phyloP scores from a whole-genome alignment of 257 asterid species.

The Perilla frutescens region DNA sequence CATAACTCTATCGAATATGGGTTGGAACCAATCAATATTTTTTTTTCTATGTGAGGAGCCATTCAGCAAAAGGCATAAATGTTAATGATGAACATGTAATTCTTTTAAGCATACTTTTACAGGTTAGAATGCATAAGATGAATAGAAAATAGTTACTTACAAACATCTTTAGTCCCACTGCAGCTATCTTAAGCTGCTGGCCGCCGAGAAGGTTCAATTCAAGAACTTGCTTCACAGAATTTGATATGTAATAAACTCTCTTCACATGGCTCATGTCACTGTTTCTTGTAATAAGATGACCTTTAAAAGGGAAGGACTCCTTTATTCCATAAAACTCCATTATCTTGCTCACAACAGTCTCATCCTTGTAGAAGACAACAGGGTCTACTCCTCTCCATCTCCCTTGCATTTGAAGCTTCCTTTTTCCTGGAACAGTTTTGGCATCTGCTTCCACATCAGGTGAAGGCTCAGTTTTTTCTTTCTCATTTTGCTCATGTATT shows the following conservation, averaged over 20 bases:
- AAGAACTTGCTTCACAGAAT: slow-evolving; percentile 82
- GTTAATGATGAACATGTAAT: neutral
- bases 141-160: slow-evolving; percentile 55
- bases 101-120: neutral
- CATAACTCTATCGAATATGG: slow-evolving; percentile 4
- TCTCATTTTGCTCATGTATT: slow-evolving; percentile 43
- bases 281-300: slow-evolving; percentile 88
- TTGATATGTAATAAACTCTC: slow-evolving; percentile 81
- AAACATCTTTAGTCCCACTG: slow-evolving; percentile 97
- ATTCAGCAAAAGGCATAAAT: neutral
- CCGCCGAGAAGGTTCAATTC: slow-evolving; percentile 79
- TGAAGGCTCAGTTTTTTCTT: slow-evolving; percentile 49
- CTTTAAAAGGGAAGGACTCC: slow-evolving; percentile 81
- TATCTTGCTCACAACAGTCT: slow-evolving; percentile 55
- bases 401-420: slow-evolving; percentile 89
- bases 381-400: slow-evolving; percentile 97
- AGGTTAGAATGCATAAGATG: neutral
- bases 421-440: slow-evolving; percentile 54
- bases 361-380: slow-evolving; percentile 82
- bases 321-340: slow-evolving; percentile 85
- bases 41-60: neutral
- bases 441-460: slow-evolving; percentile 43
- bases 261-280: slow-evolving; percentile 74
- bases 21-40: neutral
- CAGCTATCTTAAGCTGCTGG: slow-evolving; percentile 94